Base-by-base conservation (phyloP, 177 flowering plant species). In the Vitis hybrid region DNA sequence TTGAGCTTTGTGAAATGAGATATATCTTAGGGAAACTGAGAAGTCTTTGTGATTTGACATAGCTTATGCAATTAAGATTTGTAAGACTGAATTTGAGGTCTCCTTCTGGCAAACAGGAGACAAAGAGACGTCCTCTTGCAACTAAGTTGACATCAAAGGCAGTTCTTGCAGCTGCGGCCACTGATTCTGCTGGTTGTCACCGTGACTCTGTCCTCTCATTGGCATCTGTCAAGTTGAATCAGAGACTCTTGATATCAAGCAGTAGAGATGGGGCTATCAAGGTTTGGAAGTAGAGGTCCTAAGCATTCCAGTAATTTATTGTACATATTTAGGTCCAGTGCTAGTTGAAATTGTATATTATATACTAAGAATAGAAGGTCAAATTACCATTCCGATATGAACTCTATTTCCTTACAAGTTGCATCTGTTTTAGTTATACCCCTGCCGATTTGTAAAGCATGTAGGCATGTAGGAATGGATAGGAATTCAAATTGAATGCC, bases 191-290 rank as follows among this genome's bases (percentile, higher is more conserved):
- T 9, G 99, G 99, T 64, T 92, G 97, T 76, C 98, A 96, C 75
- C 96, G 89, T n/a, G 99, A 96, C 62, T 88, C 92, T 1, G 75
- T 95, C 58, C 82, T 88, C 12, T 90, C 99, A 49, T 72, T 95
- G 73, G 93, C 97, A 58, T 89, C 97, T 48, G 87, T 92, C 41
- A 93, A 93, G 76, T 73, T 95, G 79, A 93, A 89, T 80, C 99
- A 95, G 78, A 87, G 97, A 78, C 92, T 90, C 64, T 68, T 95
- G 61, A 80, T 95, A 74, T 95, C 99, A 30, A 83, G 98, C 84
- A 83, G 98, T 73, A 87, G 99, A 82, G 99, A 95, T 84, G 99
- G 99, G 49, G 92, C 97, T 53, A 83, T 95, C 67, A 95, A 95
- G 85, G 98, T 95, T 74, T 94, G 98, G 98, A 94, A 90, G 86